Conservation (phyloP, 1,139 yeast genomes). For the Diutina catenulata region DNA sequence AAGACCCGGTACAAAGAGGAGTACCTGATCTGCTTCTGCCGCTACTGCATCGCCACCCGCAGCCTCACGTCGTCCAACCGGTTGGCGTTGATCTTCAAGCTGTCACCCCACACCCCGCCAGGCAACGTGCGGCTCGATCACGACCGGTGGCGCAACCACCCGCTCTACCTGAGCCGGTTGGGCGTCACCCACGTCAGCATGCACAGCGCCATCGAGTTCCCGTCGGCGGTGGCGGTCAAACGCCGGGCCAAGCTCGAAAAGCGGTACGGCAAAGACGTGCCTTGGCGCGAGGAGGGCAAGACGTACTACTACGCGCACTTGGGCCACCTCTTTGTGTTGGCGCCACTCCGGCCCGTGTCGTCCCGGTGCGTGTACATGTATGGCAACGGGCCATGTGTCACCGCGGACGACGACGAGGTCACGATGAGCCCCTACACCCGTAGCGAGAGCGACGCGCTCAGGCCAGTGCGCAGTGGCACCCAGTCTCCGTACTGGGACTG, state of each 20-base stretch:
- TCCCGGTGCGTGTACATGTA: background rate
- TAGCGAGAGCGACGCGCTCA: background rate
- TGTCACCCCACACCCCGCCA: background rate
- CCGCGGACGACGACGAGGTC: background rate
- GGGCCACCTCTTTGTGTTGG: background rate
- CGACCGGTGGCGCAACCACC: background rate
- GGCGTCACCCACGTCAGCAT: background rate
- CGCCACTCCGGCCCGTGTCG: background rate
- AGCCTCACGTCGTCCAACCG: background rate
- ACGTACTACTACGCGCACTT: no score
- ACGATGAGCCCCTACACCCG: background rate
- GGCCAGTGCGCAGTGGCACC: no score
- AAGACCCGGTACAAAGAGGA: slow-evolving; percentile 13
- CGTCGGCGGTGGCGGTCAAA: background rate
- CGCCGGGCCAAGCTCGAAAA: background rate
- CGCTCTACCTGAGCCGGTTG: background rate
- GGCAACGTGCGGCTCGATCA: background rate
- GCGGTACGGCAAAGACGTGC: background rate
- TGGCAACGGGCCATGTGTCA: background rate
- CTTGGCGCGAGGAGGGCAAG: no score
- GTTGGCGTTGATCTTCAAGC: background rate
- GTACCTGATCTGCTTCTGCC: slow-evolving; percentile 18
- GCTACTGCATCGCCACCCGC: slow-evolving; percentile 10
- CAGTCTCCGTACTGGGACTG: no score
- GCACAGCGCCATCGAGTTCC: background rate